These are phyloP conservation scores for Melampsora americana DNA, from an alignment of 1,284 basidiomycete species.

Conservation along the genomic window DNA sequence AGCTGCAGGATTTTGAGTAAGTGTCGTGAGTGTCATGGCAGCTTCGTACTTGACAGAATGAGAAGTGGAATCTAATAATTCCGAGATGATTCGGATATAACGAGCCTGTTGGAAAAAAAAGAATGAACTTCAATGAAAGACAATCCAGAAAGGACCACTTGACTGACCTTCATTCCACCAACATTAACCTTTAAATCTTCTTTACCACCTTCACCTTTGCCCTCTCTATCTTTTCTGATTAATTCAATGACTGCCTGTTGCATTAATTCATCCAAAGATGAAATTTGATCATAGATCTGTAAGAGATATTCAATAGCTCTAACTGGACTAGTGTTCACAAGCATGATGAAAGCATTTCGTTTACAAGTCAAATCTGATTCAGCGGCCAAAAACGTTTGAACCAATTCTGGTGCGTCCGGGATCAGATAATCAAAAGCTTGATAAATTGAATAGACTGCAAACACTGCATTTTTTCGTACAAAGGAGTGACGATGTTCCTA, in stretches of 20 bases:
- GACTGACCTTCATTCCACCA: conserved; percentile 45
- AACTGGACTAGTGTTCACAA: conserved; percentile 80
- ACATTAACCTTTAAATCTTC: conserved; percentile 65
- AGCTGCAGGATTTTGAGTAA: conserved; percentile 93
- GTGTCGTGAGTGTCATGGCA: conserved; percentile 85
- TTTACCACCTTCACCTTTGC: conserved; percentile 44
- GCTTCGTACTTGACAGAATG: conserved; percentile 98
- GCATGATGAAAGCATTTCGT: conserved; percentile 93
- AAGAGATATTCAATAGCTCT: conserved; percentile 89
- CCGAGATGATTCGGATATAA: conserved; percentile 91
- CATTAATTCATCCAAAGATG: conserved; percentile 82
- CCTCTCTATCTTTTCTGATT: conserved; percentile 75
- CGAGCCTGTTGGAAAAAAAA: conserved; percentile 62
- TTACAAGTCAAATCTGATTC: conserved; percentile 96
- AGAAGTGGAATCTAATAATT: conserved; percentile 84
- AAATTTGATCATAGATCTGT: conserved; percentile 77
- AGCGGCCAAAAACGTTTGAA: conserved; percentile 94
- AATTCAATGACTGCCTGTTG: conserved; percentile 97
- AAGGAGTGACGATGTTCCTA: conserved; percentile 93
- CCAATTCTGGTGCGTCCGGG: conserved; percentile 92
- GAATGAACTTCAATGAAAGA: too few species aligned
- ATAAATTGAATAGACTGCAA: conserved; percentile 91
- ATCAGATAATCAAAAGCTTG: conserved; percentile 90
- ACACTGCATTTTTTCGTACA: conserved; percentile 97
- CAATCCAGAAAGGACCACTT: too few species aligned